Evolutionary conservation across 306 rosid species (phyloP).

Genomic region (Bauhinia variegata): DNA sequence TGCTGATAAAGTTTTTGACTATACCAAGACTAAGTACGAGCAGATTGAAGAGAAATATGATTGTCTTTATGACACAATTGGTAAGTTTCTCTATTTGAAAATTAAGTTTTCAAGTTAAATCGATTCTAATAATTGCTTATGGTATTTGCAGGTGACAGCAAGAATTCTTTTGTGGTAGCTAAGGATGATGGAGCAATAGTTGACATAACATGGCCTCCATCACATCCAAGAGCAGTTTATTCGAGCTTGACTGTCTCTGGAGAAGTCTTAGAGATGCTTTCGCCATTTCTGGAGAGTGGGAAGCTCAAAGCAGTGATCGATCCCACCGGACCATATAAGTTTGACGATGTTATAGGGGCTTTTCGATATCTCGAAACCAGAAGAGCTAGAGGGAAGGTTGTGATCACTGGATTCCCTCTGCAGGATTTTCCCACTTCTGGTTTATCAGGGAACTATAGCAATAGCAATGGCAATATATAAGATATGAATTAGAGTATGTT

Average conservation of each 20-base stretch:
- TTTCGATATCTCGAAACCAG: conserved; percentile 48
- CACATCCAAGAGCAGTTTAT: conserved; percentile 51
- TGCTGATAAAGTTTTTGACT: conserved; percentile 49
- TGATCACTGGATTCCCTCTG: conserved; percentile 33
- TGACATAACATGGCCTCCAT: conserved; percentile 55
- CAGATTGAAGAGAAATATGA: conserved; percentile 44
- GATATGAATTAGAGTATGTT: no score
- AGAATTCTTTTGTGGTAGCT: conserved; percentile 44
- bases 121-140: background rate
- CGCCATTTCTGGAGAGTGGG: conserved; percentile 40
- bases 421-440: conserved; percentile 6
- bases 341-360: conserved; percentile 40
- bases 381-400: conserved; percentile 54
- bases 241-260: conserved; percentile 53
- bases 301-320: conserved; percentile 49
- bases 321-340: conserved; percentile 44
- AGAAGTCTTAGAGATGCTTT: conserved; percentile 42
- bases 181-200: conserved; percentile 39
- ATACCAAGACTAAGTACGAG: conserved; percentile 39
- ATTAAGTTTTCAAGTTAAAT: no score
- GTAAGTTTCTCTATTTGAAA: conserved; percentile 25
- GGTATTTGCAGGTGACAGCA: conserved; percentile 44
- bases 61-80: conserved; percentile 47
- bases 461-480: background rate
- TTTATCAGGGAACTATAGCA: conserved; percentile 20